Base-by-base conservation (phyloP, 495 filamentous ascomycete genomes). In the Massariosphaeria phaeospora region DNA sequence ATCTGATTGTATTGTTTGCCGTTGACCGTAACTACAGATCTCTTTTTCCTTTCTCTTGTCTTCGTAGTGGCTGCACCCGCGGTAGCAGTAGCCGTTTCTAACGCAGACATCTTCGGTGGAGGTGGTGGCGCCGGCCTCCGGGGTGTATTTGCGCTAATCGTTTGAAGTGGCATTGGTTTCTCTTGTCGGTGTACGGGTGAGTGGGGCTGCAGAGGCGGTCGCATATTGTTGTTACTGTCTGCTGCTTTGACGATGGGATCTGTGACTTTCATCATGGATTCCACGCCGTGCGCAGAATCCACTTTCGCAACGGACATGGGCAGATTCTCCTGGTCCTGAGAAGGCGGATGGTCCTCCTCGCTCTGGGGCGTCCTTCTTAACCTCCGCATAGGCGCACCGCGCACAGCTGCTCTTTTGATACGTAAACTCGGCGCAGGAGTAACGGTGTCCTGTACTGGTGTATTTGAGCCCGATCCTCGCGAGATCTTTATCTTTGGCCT, bases 21-120 rank as follows among this genome's bases (percentile, higher is more conserved):
- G 66, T 98, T 98, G 45, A 98, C 86, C 8, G 83, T 79, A 13
- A 97, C 79, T 51, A 86, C 79, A 29, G 84, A 85, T 40, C 87
- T 81, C 57, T 88, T 88, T 70, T 85, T 89, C 38, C 79, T 72
- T 18, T 79, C 75, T 59, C 76, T 75, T 52, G 70, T 76, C 38
- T 84, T 84, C 0, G 83, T 80, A n/a, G 82, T 77, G 2, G 85
- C 81, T 10, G 88, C 85, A 11, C 90, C 91, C 24, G 83, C 90
- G 3, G 82, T 82, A 24, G 88, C 84, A 4, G 93, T 96, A 9
- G 89, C 93, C 6, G 91, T 86, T 45, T 97, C 88, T 4, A 96
- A 73, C 13, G 96, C 85, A 0, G 88, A 91, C 91, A 97, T 97
- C 65, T 95, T 96, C 0, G 93, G 85, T 3, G 85, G 85, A 3